Evolutionary conservation across 805 yeast species (phyloP).

Genomic region (Candida insectalens): DNA sequence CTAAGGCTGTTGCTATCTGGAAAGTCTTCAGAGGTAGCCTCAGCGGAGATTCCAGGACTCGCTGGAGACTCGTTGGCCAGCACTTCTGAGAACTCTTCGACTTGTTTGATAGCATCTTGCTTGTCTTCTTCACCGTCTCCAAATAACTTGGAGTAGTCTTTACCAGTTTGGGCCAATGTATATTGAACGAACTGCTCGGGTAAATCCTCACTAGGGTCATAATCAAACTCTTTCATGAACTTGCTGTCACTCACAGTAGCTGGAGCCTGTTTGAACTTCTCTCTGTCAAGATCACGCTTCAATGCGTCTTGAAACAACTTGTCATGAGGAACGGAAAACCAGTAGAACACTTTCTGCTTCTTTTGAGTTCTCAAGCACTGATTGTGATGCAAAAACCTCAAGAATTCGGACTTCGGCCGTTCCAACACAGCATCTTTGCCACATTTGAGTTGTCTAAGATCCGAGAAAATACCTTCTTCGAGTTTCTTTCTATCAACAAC

Average conservation of each 20-base stretch:
- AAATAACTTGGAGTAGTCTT: slow-evolving; percentile 3
- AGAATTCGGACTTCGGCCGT: slow-evolving; percentile 74
- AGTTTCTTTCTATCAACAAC: slow-evolving; percentile 84
- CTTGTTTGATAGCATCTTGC: not conserved
- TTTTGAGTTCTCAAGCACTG: slow-evolving; percentile 88
- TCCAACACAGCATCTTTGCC: slow-evolving; percentile 84
- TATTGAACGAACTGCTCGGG: slow-evolving; percentile 40
- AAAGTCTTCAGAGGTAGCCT: too few species aligned
- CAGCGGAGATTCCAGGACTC: too few species aligned
- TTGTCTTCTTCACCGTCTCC: not conserved
- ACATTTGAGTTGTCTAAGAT: slow-evolving; percentile 75
- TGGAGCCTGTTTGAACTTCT: slow-evolving; percentile 46
- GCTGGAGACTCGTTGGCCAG: too few species aligned
- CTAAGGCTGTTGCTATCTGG: too few species aligned
- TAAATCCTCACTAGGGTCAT: slow-evolving; percentile 41
- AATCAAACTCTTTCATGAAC: slow-evolving; percentile 72
- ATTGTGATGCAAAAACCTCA: slow-evolving; percentile 76
- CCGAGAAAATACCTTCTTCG: slow-evolving; percentile 94
- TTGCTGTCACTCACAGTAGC: slow-evolving; percentile 67
- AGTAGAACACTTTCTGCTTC: slow-evolving; percentile 92
- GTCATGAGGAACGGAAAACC: slow-evolving; percentile 95
- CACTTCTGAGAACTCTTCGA: too few species aligned
- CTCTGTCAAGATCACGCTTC: slow-evolving; percentile 84
- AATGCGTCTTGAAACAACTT: slow-evolving; percentile 86
- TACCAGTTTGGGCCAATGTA: slow-evolving; percentile 9